Percentiles rank a stretch among this genome's conserved stretches.
Conservation (phyloP, 129 eudicot species). For the Scalesia atractyloides region DNA sequence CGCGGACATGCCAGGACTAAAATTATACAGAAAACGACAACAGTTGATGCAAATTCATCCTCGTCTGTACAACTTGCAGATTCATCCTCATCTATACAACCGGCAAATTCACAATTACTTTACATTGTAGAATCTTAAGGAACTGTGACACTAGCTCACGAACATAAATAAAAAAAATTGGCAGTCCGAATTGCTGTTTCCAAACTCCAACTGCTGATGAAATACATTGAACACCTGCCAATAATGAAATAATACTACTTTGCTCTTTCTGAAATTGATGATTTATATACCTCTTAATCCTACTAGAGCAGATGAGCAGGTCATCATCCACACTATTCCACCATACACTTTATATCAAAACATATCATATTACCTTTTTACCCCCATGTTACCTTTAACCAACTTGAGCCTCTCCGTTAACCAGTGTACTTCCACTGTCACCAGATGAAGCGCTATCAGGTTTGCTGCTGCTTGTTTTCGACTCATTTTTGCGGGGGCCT, state of each 20-base stretch:
- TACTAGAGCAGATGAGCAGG: constrained; percentile 14
- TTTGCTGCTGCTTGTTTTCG: constrained; percentile 49
- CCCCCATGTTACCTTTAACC: constrained; percentile 37
- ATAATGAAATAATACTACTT: not conserved
- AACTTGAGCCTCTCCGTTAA: constrained; percentile 78
- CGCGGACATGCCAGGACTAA: too few relatives aligned
- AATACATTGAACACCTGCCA: constrained; percentile 29
- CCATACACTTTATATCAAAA: constrained; percentile 10
- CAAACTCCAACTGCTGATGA: constrained; percentile 11
- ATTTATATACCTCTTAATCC: constrained; percentile 21
- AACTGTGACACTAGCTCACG: too few relatives aligned
- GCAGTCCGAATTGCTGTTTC: constrained; percentile 9
- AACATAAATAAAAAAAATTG: constrained; percentile 9
- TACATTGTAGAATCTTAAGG: not conserved
- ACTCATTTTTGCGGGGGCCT: constrained; percentile 46
- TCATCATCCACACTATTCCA: not conserved
- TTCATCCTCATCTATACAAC: constrained; percentile 9
- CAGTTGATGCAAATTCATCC: constrained; percentile 2
- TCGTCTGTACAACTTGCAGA: not conserved
- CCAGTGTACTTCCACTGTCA: constrained; percentile 44
- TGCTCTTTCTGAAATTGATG: not conserved
- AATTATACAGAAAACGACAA: not conserved
- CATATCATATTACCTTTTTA: constrained; percentile 11
- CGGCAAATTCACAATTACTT: too few relatives aligned
- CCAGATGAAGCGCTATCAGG: constrained; percentile 35